A percentile compares a stretch with the other conserved stretches of the same genome.
phyloP scores from a whole-genome alignment of 2,329 filamentous ascomycete genomes.

The Hypoxylon sp. region DNA sequence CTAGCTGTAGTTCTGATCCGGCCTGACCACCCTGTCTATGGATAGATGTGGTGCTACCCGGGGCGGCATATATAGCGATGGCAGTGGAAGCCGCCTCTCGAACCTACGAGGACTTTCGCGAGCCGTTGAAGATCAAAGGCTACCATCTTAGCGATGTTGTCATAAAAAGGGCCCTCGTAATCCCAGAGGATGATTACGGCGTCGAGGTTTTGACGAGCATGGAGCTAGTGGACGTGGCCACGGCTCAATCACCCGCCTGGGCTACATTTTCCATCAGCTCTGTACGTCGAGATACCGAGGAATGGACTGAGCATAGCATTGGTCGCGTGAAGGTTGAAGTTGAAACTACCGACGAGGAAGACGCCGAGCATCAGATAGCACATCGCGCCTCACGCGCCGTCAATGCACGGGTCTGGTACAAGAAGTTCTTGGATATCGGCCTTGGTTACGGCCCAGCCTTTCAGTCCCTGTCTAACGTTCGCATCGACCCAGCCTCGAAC shows the following conservation, averaged over 20 bases:
- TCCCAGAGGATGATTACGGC: constrained; percentile 52
- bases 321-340: no score
- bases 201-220: constrained; percentile 46
- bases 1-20: no score
- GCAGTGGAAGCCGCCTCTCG: constrained; percentile 38
- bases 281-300: no score
- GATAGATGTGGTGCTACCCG: constrained; percentile 32
- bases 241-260: no score
- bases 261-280: no score
- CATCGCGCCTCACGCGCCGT: no score
- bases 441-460: constrained; percentile 59
- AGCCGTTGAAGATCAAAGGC: constrained; percentile 22
- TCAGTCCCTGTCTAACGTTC: constrained; percentile 54
- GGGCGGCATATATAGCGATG: constrained; percentile 41
- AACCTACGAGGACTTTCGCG: constrained; percentile 27
- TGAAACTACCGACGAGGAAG: no score
- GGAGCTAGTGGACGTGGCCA: no score
- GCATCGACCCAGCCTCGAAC: not conserved
- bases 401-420: constrained; percentile 44
- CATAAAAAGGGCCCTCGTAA: constrained; percentile 50
- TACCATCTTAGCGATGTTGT: constrained; percentile 50
- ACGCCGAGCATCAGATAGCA: no score
- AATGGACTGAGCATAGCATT: no score
- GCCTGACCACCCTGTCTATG: no score
- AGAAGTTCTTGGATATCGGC: constrained; percentile 55